Evolutionary conservation across 345 rosid genomes (phyloP).

Genomic region (Eucalyptus marginata): DNA sequence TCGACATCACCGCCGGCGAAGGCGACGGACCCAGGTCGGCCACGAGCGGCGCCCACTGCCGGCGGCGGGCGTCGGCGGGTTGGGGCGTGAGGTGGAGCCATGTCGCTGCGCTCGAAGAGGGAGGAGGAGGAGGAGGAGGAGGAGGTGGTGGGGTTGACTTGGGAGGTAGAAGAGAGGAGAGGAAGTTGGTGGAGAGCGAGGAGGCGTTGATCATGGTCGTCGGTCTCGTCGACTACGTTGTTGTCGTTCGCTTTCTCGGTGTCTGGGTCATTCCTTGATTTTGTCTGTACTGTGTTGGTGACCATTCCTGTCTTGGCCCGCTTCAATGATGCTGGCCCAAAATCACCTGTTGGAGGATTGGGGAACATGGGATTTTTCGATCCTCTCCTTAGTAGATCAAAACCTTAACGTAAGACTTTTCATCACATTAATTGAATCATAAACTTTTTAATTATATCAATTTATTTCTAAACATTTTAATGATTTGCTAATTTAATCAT

Average conservation of each 20-base stretch:
- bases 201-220: not conserved
- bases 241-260: not conserved
- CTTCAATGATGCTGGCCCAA: not conserved
- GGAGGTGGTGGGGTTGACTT: not conserved
- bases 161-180: not conserved
- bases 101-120: not conserved
- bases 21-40: not conserved
- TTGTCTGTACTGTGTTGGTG: not conserved
- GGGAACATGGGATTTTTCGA: not conserved
- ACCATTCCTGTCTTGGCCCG: not conserved
- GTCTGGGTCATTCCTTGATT: not conserved
- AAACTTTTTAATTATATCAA: not conserved
- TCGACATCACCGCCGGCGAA: not conserved
- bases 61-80: not conserved
- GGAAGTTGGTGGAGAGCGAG: not conserved
- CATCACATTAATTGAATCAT: accelerated
- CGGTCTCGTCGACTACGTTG: not conserved
- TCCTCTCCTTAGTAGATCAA: not conserved
- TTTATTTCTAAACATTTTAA: accelerated
- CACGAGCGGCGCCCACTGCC: not conserved
- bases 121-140: not conserved
- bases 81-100: not conserved
- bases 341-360: not conserved
- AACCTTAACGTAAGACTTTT: not conserved
- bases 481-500: accelerated